Evolutionary conservation across 257 asterid genomes (phyloP).

Genomic region (Perilla frutescens): DNA sequence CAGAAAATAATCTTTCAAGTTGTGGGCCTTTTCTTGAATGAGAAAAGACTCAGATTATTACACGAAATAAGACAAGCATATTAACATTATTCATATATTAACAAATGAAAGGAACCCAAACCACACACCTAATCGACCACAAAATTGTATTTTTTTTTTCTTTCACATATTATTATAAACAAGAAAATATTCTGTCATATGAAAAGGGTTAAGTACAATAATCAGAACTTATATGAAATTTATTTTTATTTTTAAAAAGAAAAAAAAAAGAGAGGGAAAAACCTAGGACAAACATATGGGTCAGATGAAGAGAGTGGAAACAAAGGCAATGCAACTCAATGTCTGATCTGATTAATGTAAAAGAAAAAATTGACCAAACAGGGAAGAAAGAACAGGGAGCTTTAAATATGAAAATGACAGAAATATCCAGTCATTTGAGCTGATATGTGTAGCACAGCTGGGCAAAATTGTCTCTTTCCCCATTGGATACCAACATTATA

Average conservation of each 20-base stretch:
- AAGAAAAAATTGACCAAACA: conserved; percentile 47
- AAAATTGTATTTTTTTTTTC: background rate
- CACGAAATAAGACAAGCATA: conserved; percentile 33
- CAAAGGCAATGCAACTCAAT: conserved; percentile 9
- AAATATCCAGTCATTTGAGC: conserved; percentile 40
- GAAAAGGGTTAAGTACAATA: conserved; percentile 8
- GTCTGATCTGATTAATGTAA: conserved; percentile 29
- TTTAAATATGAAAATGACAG: conserved; percentile 57
- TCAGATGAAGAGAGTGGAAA: conserved; percentile 21
- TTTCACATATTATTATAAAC: conserved; percentile 11
- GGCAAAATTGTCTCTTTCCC: conserved; percentile 61
- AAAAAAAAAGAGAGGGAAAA: background rate
- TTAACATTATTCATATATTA: conserved; percentile 10
- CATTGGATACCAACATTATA: conserved; percentile 32
- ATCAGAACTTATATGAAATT: background rate
- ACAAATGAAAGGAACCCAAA: conserved; percentile 12
- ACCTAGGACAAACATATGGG: conserved; percentile 36
- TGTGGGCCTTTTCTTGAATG: conserved; percentile 29
- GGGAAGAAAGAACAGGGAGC: conserved; percentile 33
- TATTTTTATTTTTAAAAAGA: too few relatives aligned
- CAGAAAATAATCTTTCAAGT: background rate
- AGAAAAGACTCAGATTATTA: conserved; percentile 26
- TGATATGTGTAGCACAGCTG: conserved; percentile 53
- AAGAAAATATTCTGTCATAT: background rate
- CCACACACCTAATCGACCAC: background rate